Base-by-base conservation (phyloP, 805 yeast genomes). In the Candida peoriensis region DNA sequence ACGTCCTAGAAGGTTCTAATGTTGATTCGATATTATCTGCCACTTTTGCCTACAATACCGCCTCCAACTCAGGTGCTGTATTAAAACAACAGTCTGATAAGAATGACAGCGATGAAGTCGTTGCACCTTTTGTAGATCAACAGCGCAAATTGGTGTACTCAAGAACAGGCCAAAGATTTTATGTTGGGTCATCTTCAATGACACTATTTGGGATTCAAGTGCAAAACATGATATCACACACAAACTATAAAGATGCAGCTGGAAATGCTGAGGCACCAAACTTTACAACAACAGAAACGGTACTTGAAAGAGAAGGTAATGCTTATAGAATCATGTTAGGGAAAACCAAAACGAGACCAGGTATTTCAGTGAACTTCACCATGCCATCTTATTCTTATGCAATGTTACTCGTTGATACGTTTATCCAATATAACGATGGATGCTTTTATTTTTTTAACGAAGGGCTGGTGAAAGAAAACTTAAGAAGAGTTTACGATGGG, bases 371-470 rank as follows among this genome's bases (percentile, higher is more conserved):
- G 17, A 78, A 80, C 47, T 81, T 81, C 51, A 72, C 85, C 1
- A 61, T 83, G 13, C 94, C 94, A 1, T 76, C 86, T 11, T 82
- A 81, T 44, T 74, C 85, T 4, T 81, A 82, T 54, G 88, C 90
- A 6, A 72, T 80, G 72, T 55, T 81, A 11, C 59, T 83, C 32
- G 83, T 83, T 10, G 90, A 83, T 51, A 78, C 86, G 0, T 83
- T 83, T 46, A 72, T 83, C 34, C 79, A 81, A 33, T 83, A 81
- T 55, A 83, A 83, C 48, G 93, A 82, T 56, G 93, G 89, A 1
- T 83, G 94, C 47, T 83, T 83, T 54, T 83, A 83, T 58, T 83
- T 83, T 50, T 83, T 83, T 62, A 83, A 83, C 52, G 94, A 83
- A 55, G 94, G 94, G 1, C 51, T 81, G 15, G 85, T 81, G 17